Conservation (phyloP, 306 rosid species). For the Ormosia semicastrata region DNA sequence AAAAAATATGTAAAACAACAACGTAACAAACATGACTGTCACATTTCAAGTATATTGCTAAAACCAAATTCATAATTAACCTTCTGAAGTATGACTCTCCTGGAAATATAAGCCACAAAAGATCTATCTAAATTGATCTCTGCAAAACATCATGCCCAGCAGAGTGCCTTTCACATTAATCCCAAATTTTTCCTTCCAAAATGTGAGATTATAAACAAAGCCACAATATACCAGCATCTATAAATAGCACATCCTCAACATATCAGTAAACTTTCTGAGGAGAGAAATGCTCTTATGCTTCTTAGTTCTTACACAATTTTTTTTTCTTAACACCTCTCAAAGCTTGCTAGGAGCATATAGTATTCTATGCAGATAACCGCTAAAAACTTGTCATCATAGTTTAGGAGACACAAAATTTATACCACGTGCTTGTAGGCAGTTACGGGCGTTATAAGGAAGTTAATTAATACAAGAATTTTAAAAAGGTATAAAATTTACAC, state of each 20-base stretch:
- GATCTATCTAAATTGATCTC: background rate
- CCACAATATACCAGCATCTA: background rate
- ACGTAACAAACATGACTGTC: background rate
- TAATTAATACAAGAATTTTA: background rate
- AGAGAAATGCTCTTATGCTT: background rate
- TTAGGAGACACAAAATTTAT: background rate
- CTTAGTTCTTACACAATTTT: background rate
- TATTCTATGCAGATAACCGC: background rate
- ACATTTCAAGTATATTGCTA: background rate
- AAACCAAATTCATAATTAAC: slow-evolving; percentile 16
- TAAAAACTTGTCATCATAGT: background rate
- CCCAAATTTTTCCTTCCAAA: background rate
- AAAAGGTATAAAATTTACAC: background rate
- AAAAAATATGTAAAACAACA: background rate
- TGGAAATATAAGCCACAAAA: background rate
- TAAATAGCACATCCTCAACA: background rate
- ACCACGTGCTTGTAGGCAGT: background rate
- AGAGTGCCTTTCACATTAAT: background rate
- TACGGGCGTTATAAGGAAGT: background rate
- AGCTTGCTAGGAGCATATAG: background rate
- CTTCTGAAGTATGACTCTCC: background rate
- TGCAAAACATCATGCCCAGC: background rate
- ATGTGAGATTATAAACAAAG: background rate
- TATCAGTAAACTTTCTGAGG: background rate
- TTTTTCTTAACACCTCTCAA: background rate